phyloP scores from a whole-genome alignment of 192 early-diverging fungal genomes.

The Coemansia sp. region DNA sequence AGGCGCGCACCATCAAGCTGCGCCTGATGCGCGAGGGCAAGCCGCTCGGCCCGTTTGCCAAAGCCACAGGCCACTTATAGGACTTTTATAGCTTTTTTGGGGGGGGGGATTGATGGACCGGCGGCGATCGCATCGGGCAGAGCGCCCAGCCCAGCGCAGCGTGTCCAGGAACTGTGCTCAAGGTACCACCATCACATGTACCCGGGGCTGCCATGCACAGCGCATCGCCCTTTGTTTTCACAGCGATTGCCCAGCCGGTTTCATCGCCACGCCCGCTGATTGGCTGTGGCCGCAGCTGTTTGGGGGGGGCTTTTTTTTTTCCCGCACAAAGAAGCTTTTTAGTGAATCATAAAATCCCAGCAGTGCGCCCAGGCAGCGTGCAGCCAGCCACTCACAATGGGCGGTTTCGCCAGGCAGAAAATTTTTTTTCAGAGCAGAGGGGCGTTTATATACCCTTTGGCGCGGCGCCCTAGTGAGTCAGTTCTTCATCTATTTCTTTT shows the following conservation, averaged over 20 bases:
- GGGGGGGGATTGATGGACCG: background rate
- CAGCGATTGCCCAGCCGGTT: background rate
- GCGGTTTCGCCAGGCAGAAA: constrained; percentile 14
- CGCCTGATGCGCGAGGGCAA: constrained; percentile 35
- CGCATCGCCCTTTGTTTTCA: background rate
- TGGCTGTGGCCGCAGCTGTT: constrained; percentile 9
- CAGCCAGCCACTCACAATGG: constrained; percentile 4
- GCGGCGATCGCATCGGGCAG: background rate
- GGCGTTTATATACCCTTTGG: constrained; percentile 16
- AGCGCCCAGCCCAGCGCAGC: background rate
- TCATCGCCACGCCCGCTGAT: constrained; percentile 10
- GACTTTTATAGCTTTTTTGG: background rate
- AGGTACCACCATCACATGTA: constrained; percentile 9
- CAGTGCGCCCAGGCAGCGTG: background rate
- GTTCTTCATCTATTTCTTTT: background rate
- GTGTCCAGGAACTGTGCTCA: background rate
- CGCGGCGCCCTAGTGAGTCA: constrained; percentile 6
- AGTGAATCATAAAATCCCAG: background rate
- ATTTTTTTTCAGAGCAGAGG: constrained; percentile 6
- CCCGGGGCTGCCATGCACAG: too few relatives aligned
- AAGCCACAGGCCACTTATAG: constrained; percentile 17
- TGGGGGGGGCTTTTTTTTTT: background rate
- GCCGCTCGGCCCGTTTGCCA: constrained; percentile 29
- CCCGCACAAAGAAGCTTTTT: constrained; percentile 1
- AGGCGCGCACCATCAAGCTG: constrained; percentile 51